Evolutionary conservation across 495 filamentous ascomycete genomes (phyloP).

Genomic region (Aspergillus indologenus): DNA sequence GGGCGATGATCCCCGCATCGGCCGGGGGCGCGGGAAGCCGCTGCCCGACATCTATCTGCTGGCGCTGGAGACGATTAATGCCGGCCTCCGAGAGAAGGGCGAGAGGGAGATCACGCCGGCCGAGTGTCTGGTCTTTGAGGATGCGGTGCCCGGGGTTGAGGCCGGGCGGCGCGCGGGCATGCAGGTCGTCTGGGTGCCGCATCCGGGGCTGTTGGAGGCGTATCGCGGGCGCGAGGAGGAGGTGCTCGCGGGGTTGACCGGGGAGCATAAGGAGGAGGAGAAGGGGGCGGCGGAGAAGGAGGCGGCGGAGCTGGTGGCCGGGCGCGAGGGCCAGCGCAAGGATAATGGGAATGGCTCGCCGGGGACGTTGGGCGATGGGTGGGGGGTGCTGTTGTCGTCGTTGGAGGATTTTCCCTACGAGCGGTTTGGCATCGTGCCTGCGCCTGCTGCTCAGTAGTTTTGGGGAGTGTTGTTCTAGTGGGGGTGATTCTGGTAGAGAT

Average conservation of each 20-base stretch:
- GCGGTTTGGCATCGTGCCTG: conserved; percentile 59
- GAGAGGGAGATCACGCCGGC: conserved; percentile 70
- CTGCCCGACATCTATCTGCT: conserved; percentile 92
- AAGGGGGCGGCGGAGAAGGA: conserved; percentile 43
- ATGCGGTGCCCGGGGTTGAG: conserved; percentile 89
- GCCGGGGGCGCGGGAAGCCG: conserved; percentile 80
- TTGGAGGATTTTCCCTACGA: conserved; percentile 72
- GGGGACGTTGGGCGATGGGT: conserved; percentile 66
- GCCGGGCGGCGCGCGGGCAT: conserved; percentile 88
- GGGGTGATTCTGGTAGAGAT: too few species aligned
- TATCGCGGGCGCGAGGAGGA: conserved; percentile 72
- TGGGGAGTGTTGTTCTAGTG: too few species aligned
- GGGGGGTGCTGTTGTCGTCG: conserved; percentile 59
- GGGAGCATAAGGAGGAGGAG: conserved; percentile 58
- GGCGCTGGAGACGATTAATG: conserved; percentile 82
- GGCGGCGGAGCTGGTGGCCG: conserved; percentile 33
- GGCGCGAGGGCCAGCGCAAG: conserved; percentile 29
- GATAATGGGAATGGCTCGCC: conserved; percentile 39
- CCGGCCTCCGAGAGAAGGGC: conserved; percentile 53
- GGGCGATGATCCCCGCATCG: conserved; percentile 83
- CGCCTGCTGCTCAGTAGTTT: background rate
- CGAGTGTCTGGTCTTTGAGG: conserved; percentile 96
- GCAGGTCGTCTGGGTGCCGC: conserved; percentile 91
- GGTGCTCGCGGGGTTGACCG: conserved; percentile 80
- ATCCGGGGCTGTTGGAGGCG: conserved; percentile 71